Evolutionary conservation across 306 rosid species (phyloP), one percentile per base, ranked within the genome.

Genomic region (Gastrolobium villosum): DNA sequence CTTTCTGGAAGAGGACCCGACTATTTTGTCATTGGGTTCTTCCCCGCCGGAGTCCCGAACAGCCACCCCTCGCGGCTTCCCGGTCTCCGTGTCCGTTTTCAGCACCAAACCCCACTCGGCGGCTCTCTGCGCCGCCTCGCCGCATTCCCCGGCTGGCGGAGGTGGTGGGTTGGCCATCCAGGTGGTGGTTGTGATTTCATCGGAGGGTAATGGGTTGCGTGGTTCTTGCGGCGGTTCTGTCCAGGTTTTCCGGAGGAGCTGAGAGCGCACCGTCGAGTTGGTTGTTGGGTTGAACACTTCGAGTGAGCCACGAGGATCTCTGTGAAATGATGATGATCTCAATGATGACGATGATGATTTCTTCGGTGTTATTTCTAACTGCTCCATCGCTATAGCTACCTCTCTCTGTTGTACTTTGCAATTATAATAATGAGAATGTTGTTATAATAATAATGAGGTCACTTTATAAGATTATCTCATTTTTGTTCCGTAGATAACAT

Each of bases 91-190:
- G 60, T 95, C 99, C 0, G 97, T 92, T 61, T 81, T 91, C 60
- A 95, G 89, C 3, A 95, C 88, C 68, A 95, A 26, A 0, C 99
- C 99, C 99, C 99, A 95, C 85, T 95, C 99, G 5, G 99, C 97
- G 0, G 99, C 99, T 53, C 99, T 84, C 87, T 85, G 81, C 15
- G 84, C 98, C 1, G 96, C 97, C 10, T 37, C 35, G 2, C 90
- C 89, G n/a, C 70, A 11, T 37, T 82, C 90, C 9, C 59, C 86
- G 3, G 73, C 52, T 69, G 5, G 67, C 2, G 0, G 37, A 7
- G 79, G 28, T 3, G 77, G 62, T 5, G 86, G 45, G 20, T 66
- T 15, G 20, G 97, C 99, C 98, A 95, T 88, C 99, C 99, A 92
- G 41, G 99, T 89, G 34, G 95, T 84, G 81, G 87, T 46, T 75